Evolutionary conservation across 164 flowering plant genomes (phyloP).

Genomic region (Akebia trifoliata): DNA sequence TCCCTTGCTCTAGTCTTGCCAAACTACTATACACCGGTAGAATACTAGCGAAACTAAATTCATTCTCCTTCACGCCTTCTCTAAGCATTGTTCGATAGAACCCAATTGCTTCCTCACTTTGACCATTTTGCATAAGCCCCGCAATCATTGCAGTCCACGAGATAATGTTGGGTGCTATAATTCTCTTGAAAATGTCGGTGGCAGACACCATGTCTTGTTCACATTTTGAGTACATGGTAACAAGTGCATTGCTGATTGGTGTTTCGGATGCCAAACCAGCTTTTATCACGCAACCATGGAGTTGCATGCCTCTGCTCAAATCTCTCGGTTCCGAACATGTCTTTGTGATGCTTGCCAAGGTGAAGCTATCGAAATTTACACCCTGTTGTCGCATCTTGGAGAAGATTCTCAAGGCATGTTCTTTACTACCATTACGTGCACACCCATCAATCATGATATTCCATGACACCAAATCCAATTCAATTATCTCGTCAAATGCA

Average conservation of each 20-base stretch:
- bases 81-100: slow-evolving; percentile 23
- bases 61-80: slow-evolving; percentile 25
- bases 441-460: slow-evolving; percentile 27
- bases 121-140: slow-evolving; percentile 27
- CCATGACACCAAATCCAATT: slow-evolving; percentile 29
- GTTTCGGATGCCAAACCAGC: slow-evolving; percentile 22
- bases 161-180: slow-evolving; percentile 20
- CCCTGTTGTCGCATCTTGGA: slow-evolving; percentile 15
- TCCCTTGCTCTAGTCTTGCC: slow-evolving; percentile 28
- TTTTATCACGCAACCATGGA: slow-evolving; percentile 23
- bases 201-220: slow-evolving; percentile 21
- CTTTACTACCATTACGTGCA: slow-evolving; percentile 17
- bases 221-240: slow-evolving; percentile 31
- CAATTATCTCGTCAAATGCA: slow-evolving; percentile 24
- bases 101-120: slow-evolving; percentile 22
- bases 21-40: slow-evolving; percentile 23
- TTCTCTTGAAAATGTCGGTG: slow-evolving; percentile 11
- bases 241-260: slow-evolving; percentile 24
- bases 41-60: slow-evolving; percentile 30
- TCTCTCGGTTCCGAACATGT: slow-evolving; percentile 22
- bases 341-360: slow-evolving; percentile 26
- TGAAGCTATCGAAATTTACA: slow-evolving; percentile 22
- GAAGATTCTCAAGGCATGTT: slow-evolving; percentile 21
- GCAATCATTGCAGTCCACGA: slow-evolving; percentile 28
- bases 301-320: slow-evolving; percentile 20